phyloP scores from a whole-genome alignment of 345 rosid species.

The Eucalyptus pauciflora region DNA sequence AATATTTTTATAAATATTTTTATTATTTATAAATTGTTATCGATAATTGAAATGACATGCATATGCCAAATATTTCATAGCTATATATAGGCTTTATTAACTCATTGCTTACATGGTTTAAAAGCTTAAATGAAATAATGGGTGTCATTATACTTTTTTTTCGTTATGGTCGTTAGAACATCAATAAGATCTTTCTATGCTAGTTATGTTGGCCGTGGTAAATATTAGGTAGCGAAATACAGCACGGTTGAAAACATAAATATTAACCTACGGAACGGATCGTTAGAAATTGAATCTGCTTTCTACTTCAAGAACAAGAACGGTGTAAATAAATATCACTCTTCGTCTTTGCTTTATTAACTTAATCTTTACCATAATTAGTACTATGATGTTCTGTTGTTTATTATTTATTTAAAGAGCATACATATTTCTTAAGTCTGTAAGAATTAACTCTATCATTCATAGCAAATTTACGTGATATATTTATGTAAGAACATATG shows the following conservation, averaged over 20 bases:
- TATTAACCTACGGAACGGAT: not conserved
- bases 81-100: not conserved
- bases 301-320: not conserved
- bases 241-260: not conserved
- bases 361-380: not conserved
- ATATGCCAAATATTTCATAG: too few species aligned
- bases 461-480: not conserved
- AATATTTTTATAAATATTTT: too few species aligned
- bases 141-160: not conserved
- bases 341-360: not conserved
- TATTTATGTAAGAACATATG: not conserved
- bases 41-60: too few species aligned
- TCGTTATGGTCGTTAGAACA: too few species aligned
- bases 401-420: not conserved
- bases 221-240: not conserved
- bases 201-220: not conserved
- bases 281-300: not conserved
- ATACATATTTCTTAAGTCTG: not conserved
- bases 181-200: too few species aligned
- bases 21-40: too few species aligned
- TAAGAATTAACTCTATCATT: not conserved
- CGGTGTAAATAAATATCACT: not conserved
- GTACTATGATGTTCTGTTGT: not conserved
- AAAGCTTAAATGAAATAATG: not conserved
- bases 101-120: not conserved